Base-by-base conservation (phyloP, 2,329 filamentous ascomycete genomes). In the Botryotinia globosa region DNA sequence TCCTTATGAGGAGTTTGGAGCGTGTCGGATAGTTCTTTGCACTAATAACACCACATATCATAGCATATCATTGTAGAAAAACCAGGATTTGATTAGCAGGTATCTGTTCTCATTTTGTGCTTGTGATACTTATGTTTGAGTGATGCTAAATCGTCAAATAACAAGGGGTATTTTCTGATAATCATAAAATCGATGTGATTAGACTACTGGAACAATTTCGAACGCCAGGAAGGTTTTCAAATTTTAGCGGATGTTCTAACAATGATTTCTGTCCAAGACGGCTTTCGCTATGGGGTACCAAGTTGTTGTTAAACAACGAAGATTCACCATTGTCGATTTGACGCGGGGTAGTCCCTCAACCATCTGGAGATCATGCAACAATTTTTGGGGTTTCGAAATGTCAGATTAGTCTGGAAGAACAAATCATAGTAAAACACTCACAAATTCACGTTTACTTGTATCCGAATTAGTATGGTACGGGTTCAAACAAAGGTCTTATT, bases 401-500 rank as follows among this genome's bases (percentile, higher is more conserved):
- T 29, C 59, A 29, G n/a, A n/a, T 20, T 42, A 44, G 14, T 44
- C 18, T 29, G 8, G 61, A n/a, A 22, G 9, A 29, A n/a, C 4
- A 22, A n/a, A 44, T 20, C n/a, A n/a, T 44, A 63, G 39, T n/a
- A 48, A 48, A 25, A 16, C 20, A 34, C 29, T 48, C 6, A 44
- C 14, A 18, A 37, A 48, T 65, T 44, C 20, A 65, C 10, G n/a
- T 18, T 37, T 32, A 22, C 25, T 54, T 68, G 3, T 18, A 32
- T 56, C 29, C 48, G 42, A 25, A 6, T 56, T 42, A 16, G n/a
- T 10, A 58, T 56, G 6, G 37, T 12, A 68, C 18, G 37, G 65
- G 37, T 68, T 68, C 34, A 68, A 68, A 56, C 18, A 68, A 68
- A 68, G 37, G 65, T 68, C n/a, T 56, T 68, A 68, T 56, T 68